A percentile compares a stretch with the other conserved stretches of the same genome.
Evolutionary conservation across 257 asterid genomes (phyloP).

Genomic region (Solanum pimpinellifolium): DNA sequence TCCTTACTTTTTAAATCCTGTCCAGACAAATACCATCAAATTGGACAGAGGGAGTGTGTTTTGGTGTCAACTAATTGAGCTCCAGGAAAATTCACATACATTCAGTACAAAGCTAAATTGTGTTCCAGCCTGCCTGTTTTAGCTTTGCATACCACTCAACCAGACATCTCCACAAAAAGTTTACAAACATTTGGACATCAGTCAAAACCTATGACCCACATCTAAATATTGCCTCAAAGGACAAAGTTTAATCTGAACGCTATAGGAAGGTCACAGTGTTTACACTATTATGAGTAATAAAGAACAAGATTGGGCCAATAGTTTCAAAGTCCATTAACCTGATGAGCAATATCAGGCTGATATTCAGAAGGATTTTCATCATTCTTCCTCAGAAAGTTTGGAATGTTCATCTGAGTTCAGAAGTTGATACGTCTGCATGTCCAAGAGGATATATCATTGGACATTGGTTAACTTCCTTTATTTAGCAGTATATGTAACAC

Average conservation of each 20-base stretch:
- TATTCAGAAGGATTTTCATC: constrained; percentile 60
- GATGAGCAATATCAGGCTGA: constrained; percentile 84
- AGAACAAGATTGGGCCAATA: background rate
- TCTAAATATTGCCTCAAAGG: background rate
- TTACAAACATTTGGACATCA: background rate
- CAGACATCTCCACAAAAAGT: background rate
- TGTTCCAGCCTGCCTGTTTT: background rate
- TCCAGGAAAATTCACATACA: background rate
- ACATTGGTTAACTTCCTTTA: background rate
- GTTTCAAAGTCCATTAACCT: constrained; percentile 27
- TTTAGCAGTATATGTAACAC: background rate
- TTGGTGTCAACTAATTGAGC: background rate
- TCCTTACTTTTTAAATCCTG: background rate
- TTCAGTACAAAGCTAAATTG: background rate
- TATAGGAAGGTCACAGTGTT: background rate
- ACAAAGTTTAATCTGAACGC: background rate
- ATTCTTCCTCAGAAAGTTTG: constrained; percentile 33
- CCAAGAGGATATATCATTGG: background rate
- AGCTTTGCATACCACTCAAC: background rate
- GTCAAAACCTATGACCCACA: background rate
- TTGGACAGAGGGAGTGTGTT: background rate
- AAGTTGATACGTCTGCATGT: constrained; percentile 54
- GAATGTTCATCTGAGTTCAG: constrained; percentile 80
- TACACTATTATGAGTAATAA: background rate
- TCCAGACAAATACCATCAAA: background rate